Evolutionary conservation across 2,329 filamentous ascomycete genomes (phyloP).

Genomic region (Sporothrix protearum): DNA sequence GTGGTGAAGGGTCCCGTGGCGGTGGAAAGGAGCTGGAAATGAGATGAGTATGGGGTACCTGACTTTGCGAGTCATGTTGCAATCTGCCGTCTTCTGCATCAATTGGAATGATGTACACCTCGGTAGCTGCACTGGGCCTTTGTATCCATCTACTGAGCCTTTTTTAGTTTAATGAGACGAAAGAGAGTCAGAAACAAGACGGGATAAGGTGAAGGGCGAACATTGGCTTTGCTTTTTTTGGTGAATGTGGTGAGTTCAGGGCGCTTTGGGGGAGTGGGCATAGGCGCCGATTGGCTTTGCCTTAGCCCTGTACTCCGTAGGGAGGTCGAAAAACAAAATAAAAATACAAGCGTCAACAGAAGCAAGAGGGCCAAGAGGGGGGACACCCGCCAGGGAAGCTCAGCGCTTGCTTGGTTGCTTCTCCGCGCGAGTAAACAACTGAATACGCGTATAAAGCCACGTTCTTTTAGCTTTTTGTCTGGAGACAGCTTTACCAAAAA

Average conservation of each 20-base stretch:
- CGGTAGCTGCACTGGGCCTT: background rate
- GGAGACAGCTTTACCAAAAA: background rate
- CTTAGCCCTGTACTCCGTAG: background rate
- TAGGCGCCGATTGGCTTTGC: background rate
- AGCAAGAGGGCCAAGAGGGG: background rate
- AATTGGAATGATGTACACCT: background rate
- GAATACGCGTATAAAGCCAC: background rate
- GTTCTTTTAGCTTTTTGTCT: background rate
- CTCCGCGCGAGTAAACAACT: background rate
- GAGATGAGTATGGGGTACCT: background rate
- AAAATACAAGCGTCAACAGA: background rate
- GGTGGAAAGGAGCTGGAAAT: background rate
- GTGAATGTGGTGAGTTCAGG: no score
- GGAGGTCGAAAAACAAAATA: background rate
- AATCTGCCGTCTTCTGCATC: background rate
- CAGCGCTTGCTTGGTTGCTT: background rate
- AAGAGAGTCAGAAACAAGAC: background rate
- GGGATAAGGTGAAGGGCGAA: no score
- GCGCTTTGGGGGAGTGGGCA: background rate
- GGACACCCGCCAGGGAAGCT: background rate
- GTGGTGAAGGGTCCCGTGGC: background rate
- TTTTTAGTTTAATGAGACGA: background rate
- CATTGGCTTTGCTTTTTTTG: no score
- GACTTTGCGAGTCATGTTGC: background rate
- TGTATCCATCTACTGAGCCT: background rate